Evolutionary conservation across 1,284 basidiomycete species (phyloP), one percentile per base, ranked within the genome.

Genomic region (Coriolopsis trogii): DNA sequence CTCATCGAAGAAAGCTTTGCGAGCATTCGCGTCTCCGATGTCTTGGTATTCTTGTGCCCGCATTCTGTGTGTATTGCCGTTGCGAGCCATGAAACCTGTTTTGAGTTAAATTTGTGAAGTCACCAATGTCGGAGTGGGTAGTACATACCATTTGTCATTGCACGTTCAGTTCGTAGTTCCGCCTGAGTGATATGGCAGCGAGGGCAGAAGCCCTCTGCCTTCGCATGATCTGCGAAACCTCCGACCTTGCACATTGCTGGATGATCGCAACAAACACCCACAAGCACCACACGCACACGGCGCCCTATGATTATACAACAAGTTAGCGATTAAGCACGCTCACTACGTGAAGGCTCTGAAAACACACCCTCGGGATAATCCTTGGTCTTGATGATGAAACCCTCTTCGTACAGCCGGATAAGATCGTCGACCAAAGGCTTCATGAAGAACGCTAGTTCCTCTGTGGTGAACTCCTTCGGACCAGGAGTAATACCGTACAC

Each of bases 241-340:
- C 53, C 53, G 3, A 70, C 24, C 44, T 67, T 67, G 53, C 63
- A 65, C 59, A 69, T 62, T 1, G 68, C 68, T 0, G 70, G 70
- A 42, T 71, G 67, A 41, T 70, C 70, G 6, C 37, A 20, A n/a
- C 37, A 45, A 12, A 39, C 15, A 30, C 67, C 67, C 10, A 65
- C 56, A 4, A 69, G 46, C 1, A 56, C 59, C 3, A 68, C 63
- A 12, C 62, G 63, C 1, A 65, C 53, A 8, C 34, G 57, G 9
- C 62, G 62, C 8, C 64, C 67, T 67, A 26, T 25, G 10, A 36
- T 3, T 9, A 33, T 12, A 23, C 38, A 40, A 13, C 37, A 38
- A n/a, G 6, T 2, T 13, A 1, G 25, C 38, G 23, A n/a, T 16
- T 12, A 15, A 6, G 25, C 6, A 20, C 15, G 37, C n/a, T 31